A percentile compares a stretch with the other conserved stretches of the same genome.
These are phyloP conservation scores for Termitomyces sp. DNA, from an alignment of 768 basidiomycete genomes.

Conservation along the genomic window DNA sequence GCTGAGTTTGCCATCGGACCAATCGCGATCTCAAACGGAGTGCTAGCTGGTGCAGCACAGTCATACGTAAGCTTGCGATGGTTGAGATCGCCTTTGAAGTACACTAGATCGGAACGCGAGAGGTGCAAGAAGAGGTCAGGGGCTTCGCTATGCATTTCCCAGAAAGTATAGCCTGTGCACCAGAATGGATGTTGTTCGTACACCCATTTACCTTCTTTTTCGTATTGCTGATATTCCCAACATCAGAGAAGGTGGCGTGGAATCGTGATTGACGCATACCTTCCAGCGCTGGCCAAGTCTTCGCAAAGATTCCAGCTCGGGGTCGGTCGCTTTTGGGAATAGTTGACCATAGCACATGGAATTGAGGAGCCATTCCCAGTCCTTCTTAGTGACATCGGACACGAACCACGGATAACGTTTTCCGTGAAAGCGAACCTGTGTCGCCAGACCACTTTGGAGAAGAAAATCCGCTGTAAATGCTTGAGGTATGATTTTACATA, in stretches of 20 bases:
- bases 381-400: slow-evolving; percentile 87
- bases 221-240: slow-evolving; percentile 63
- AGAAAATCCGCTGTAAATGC: slow-evolving; percentile 76
- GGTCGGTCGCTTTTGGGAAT: slow-evolving; percentile 79
- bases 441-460: slow-evolving; percentile 84
- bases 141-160: slow-evolving; percentile 80
- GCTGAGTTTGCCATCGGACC: slow-evolving; percentile 88
- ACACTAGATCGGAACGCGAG: slow-evolving; percentile 84
- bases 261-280: slow-evolving; percentile 33
- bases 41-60: slow-evolving; percentile 81
- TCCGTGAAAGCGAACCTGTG: slow-evolving; percentile 87
- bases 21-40: slow-evolving; percentile 87
- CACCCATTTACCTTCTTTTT: slow-evolving; percentile 88
- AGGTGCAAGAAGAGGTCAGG: slow-evolving; percentile 92
- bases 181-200: slow-evolving; percentile 95
- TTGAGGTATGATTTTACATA: slow-evolving; percentile 2
- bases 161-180: slow-evolving; percentile 96
- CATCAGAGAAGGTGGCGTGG: neutral
- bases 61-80: slow-evolving; percentile 90
- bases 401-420: slow-evolving; percentile 96
- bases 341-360: slow-evolving; percentile 89
- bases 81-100: slow-evolving; percentile 94
- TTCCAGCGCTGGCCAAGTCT: slow-evolving; percentile 88
- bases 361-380: slow-evolving; percentile 92
- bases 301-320: slow-evolving; percentile 76